Conservation (phyloP, 2,329 filamentous ascomycete genomes). For the Nectriaceae sp. region DNA sequence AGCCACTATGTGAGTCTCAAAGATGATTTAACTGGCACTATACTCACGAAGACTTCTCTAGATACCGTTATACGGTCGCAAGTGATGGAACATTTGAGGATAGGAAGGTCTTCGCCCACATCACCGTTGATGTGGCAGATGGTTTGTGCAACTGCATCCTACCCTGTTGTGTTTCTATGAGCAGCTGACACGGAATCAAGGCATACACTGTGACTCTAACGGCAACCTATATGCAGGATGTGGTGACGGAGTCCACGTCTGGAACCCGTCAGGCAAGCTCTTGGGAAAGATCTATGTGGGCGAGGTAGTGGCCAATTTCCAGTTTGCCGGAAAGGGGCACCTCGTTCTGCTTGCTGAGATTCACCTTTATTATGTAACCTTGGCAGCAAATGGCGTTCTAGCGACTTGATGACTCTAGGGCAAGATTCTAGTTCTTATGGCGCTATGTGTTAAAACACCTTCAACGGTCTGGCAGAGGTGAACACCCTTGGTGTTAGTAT, state of each 20-base stretch:
- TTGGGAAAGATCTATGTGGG: slow-evolving; percentile 59
- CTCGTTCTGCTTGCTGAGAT: slow-evolving; percentile 39
- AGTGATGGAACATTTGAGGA: slow-evolving; percentile 49
- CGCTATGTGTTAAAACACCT: too few relatives aligned
- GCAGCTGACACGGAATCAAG: slow-evolving; percentile 36
- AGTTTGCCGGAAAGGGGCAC: slow-evolving; percentile 41
- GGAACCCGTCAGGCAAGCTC: slow-evolving; percentile 46
- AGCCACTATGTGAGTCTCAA: slow-evolving; percentile 49
- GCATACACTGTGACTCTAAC: slow-evolving; percentile 53
- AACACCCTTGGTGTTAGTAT: too few relatives aligned
- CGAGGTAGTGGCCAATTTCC: slow-evolving; percentile 46
- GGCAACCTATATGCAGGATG: slow-evolving; percentile 57
- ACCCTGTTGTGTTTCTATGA: neutral
- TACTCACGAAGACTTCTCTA: slow-evolving; percentile 20
- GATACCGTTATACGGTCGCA: slow-evolving; percentile 48
- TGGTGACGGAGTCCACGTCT: slow-evolving; percentile 52
- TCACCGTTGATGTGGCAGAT: slow-evolving; percentile 56
- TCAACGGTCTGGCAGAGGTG: too few relatives aligned
- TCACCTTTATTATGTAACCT: slow-evolving; percentile 37
- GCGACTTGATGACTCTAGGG: too few relatives aligned
- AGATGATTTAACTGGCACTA: too few relatives aligned
- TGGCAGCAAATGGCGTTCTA: too few relatives aligned
- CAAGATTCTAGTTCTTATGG: too few relatives aligned
- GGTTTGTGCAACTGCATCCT: slow-evolving; percentile 39
- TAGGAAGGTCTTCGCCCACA: slow-evolving; percentile 58